These are phyloP conservation scores for Medicago lupulina DNA, from an alignment of 306 rosid species.

Conservation along the genomic window DNA sequence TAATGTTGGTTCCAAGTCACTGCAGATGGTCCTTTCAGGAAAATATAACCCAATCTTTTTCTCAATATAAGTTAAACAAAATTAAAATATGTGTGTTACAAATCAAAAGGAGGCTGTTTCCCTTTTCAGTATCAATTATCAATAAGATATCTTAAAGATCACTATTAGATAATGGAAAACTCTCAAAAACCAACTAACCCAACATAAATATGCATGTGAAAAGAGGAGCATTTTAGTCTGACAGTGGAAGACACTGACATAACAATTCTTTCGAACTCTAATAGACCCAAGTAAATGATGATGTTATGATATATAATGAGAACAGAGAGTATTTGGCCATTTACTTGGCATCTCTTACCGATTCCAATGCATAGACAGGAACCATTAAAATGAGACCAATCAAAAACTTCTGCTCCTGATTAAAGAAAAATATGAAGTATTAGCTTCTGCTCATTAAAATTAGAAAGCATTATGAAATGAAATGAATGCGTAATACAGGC, in stretches of 20 bases:
- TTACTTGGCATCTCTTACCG: slow-evolving; percentile 61
- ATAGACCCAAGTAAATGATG: slow-evolving; percentile 20
- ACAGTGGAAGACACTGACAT: background rate
- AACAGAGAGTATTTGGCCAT: slow-evolving; percentile 8
- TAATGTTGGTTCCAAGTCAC: slow-evolving; percentile 28
- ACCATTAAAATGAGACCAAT: slow-evolving; percentile 96
- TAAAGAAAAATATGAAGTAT: slow-evolving; percentile 10
- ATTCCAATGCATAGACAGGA: slow-evolving; percentile 98
- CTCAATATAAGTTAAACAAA: slow-evolving; percentile 18
- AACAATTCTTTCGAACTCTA: slow-evolving; percentile 20
- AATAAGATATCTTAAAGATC: slow-evolving; percentile 28
- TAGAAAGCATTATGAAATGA: slow-evolving; percentile 8
- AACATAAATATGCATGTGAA: slow-evolving; percentile 11
- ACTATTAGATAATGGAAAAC: slow-evolving; percentile 10
- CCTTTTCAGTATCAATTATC: slow-evolving; percentile 24
- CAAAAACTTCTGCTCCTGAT: slow-evolving; percentile 99
- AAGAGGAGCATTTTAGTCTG: slow-evolving; percentile 22
- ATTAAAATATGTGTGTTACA: slow-evolving; percentile 4
- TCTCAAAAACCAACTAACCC: background rate
- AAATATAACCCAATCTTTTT: slow-evolving; percentile 38
- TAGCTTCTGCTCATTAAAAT: background rate
- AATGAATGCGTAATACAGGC: slow-evolving; percentile 9
- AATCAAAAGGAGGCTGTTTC: background rate
- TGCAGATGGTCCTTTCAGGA: slow-evolving; percentile 9
- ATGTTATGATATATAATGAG: slow-evolving; percentile 3